phyloP scores from a whole-genome alignment of 768 basidiomycete genomes.

The Russula sp. region DNA sequence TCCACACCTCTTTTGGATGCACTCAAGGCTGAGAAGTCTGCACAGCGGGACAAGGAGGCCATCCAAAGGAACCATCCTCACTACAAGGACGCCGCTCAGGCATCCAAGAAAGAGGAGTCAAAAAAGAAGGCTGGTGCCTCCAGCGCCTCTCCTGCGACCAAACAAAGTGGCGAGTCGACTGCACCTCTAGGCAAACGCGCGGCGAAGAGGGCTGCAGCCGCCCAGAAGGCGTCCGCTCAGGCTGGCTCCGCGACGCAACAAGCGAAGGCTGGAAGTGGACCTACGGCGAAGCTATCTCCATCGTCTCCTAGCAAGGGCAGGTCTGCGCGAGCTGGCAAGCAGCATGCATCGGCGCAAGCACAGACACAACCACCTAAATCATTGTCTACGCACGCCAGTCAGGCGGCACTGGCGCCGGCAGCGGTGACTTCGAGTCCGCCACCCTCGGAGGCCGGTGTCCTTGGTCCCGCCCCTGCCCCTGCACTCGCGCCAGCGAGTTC shows the following conservation, averaged over 20 bases:
- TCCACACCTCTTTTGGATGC: slow-evolving; percentile 92
- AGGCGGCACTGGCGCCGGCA: not conserved
- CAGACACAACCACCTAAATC: slow-evolving; percentile 5
- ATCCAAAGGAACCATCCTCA: slow-evolving; percentile 68
- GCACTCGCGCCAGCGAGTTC: slow-evolving; percentile 16
- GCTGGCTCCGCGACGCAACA: slow-evolving; percentile 1
- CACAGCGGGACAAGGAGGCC: slow-evolving; percentile 62
- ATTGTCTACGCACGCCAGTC: not conserved
- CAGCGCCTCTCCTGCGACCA: slow-evolving; percentile 19
- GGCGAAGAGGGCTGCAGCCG: slow-evolving; percentile 27
- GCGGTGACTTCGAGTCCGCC: slow-evolving; percentile 6
- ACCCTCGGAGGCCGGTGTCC: not conserved
- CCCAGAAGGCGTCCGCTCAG: slow-evolving; percentile 12
- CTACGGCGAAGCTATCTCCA: not conserved
- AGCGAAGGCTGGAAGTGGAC: not conserved
- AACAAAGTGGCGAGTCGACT: slow-evolving; percentile 22
- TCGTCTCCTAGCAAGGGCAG: slow-evolving; percentile 10
- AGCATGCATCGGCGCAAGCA: not conserved
- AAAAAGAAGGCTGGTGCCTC: slow-evolving; percentile 30
- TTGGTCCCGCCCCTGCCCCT: slow-evolving; percentile 13
- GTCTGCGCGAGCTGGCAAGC: slow-evolving; percentile 12
- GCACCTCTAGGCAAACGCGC: slow-evolving; percentile 32
- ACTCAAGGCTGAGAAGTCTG: slow-evolving; percentile 72
- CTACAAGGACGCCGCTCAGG: slow-evolving; percentile 46
- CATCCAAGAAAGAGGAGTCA: slow-evolving; percentile 34